Conservation (phyloP, 139 green algal species). For the Picocystis salinarum region DNA sequence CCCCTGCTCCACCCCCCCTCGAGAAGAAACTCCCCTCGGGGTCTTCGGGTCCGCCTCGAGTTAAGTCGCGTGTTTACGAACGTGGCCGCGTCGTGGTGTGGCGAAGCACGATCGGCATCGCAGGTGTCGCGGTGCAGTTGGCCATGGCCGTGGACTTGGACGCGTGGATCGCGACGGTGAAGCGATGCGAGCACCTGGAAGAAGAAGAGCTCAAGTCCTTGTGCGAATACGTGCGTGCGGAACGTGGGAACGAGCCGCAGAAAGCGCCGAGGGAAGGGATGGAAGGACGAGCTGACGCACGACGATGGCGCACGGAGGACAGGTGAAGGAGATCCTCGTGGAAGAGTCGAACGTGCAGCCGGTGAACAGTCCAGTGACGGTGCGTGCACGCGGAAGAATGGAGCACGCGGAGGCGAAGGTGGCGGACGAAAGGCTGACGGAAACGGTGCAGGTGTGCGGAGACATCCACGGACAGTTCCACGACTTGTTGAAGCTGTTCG, state of each 20-base stretch:
- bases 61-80: too few relatives aligned
- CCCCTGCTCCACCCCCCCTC: too few relatives aligned
- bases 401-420: background rate
- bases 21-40: too few relatives aligned
- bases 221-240: constrained; percentile 1
- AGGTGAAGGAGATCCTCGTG: constrained; percentile 96
- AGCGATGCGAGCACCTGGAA: constrained; percentile 61
- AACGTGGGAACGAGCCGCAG: too few relatives aligned
- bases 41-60: too few relatives aligned
- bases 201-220: constrained; percentile 84
- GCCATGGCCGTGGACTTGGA: constrained; percentile 42
- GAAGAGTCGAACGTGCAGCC: constrained; percentile 98
- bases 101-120: too few relatives aligned
- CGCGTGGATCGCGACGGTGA: constrained; percentile 78
- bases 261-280: too few relatives aligned
- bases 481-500: constrained; percentile 93
- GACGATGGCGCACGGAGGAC: background rate
- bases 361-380: constrained; percentile 89
- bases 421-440: background rate
- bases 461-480: constrained; percentile 99
- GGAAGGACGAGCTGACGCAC: too few relatives aligned
- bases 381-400: constrained; percentile 10
- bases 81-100: too few relatives aligned
- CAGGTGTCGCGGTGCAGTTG: too few relatives aligned
- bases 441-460: constrained; percentile 65